A percentile compares a stretch with the other conserved stretches of the same genome.
These are phyloP conservation scores for Hanseniaspora guilliermondii DNA, from an alignment of 805 yeast species.

Conservation along the genomic window DNA sequence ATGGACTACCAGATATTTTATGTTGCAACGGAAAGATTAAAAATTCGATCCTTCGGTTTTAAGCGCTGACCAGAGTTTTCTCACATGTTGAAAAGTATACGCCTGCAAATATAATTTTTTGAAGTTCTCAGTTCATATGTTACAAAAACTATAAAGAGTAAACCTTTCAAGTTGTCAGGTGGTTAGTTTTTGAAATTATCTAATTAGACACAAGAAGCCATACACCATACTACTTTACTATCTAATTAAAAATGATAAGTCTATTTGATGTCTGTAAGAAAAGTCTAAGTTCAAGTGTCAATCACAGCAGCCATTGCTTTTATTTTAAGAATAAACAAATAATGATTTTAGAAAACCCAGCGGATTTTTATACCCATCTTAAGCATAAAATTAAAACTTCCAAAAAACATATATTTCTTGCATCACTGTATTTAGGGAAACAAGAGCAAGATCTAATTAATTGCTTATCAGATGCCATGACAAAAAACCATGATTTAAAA, in stretches of 20 bases:
- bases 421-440: constrained; percentile 79
- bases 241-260: background rate
- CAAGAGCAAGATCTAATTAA: constrained; percentile 62
- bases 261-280: constrained; percentile 16
- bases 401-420: constrained; percentile 55
- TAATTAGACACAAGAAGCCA: background rate
- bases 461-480: constrained; percentile 49
- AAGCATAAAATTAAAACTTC: constrained; percentile 54
- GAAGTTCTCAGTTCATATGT: no score
- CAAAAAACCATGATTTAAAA: constrained; percentile 44
- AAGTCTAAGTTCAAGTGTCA: constrained; percentile 15
- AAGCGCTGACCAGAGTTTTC: no score
- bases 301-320: constrained; percentile 33
- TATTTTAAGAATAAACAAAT: constrained; percentile 44
- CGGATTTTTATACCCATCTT: constrained; percentile 54
- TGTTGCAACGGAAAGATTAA: no score
- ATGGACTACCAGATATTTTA: no score
- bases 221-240: background rate
- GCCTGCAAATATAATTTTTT: no score
- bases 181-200: no score
- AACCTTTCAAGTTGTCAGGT: no score
- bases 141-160: no score
- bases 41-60: no score
- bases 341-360: constrained; percentile 52
- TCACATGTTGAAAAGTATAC: no score